phyloP scores from a whole-genome alignment of 495 filamentous ascomycete genomes.

The Pseudomonodictys pantanalensis region DNA sequence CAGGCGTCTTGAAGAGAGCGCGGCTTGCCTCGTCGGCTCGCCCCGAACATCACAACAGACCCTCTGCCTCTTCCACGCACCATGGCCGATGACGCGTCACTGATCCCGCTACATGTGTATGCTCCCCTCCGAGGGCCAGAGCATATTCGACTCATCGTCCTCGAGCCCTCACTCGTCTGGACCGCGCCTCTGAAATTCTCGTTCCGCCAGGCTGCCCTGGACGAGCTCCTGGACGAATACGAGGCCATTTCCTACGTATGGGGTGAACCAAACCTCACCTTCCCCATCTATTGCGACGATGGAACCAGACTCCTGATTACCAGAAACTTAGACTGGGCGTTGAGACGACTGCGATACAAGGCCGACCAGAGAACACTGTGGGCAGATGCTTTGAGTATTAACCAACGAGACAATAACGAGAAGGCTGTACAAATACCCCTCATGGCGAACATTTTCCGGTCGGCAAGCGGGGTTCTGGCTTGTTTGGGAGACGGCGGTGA shows the following conservation, averaged over 20 bases:
- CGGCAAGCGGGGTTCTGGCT: slow-evolving; percentile 31
- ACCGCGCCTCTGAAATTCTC: neutral
- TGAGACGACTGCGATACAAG: neutral
- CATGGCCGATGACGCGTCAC: too few relatives aligned
- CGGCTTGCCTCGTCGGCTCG: too few relatives aligned
- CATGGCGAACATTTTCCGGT: slow-evolving; percentile 35
- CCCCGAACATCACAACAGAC: too few relatives aligned
- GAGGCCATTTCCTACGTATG: slow-evolving; percentile 22
- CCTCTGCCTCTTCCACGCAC: too few relatives aligned
- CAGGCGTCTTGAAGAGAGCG: too few relatives aligned
- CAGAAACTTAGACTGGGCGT: neutral
- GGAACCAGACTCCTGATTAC: neutral
- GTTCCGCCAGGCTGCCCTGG: neutral
- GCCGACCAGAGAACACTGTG: neutral
- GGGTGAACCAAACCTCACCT: slow-evolving; percentile 1
- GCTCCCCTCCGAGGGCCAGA: too few relatives aligned
- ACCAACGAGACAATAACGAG: slow-evolving; percentile 32
- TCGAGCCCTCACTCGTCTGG: neutral
- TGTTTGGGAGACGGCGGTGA: slow-evolving; percentile 32
- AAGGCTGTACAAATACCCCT: slow-evolving; percentile 34
- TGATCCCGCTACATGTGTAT: too few relatives aligned
- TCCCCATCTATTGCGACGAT: neutral
- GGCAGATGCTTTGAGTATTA: slow-evolving; percentile 19
- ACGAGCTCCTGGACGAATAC: neutral
- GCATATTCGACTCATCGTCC: too few relatives aligned